Percentiles rank a stretch among this genome's conserved stretches.
Evolutionary conservation across 2,329 filamentous ascomycete species (phyloP).

Genomic region (Fusarium brevicatenulatum): DNA sequence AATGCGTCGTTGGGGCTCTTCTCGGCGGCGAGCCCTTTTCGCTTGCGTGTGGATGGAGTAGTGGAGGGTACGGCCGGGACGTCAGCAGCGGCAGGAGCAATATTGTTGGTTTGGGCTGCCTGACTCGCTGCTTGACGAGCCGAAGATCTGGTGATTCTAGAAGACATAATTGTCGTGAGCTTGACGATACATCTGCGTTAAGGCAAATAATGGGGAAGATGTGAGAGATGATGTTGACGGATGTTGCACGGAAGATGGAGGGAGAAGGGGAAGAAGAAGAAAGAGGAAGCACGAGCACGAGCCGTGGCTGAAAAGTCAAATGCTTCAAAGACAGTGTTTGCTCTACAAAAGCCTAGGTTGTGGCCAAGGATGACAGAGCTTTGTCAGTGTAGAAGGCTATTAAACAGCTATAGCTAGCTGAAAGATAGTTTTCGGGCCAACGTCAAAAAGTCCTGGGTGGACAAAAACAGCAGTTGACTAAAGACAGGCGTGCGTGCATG

Average conservation of each 20-base stretch:
- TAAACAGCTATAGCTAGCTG: background rate
- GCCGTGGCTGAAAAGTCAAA: conserved; percentile 26
- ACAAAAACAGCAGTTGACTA: conserved; percentile 7
- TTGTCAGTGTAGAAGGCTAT: background rate
- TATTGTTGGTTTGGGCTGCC: conserved; percentile 59
- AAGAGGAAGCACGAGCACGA: conserved; percentile 28
- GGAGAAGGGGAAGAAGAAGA: conserved; percentile 9
- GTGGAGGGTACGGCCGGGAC: conserved; percentile 54
- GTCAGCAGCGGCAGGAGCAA: conserved; percentile 52
- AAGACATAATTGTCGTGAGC: conserved; percentile 80
- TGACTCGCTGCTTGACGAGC: conserved; percentile 85
- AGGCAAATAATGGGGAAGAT: conserved; percentile 31
- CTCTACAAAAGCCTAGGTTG: conserved; percentile 9
- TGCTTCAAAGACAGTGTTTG: conserved; percentile 26
- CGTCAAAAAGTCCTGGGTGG: background rate
- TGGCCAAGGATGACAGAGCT: conserved; percentile 7
- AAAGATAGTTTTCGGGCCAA: conserved; percentile 6
- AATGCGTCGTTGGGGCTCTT: conserved; percentile 53
- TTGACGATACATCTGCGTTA: conserved; percentile 39
- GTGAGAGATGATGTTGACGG: conserved; percentile 20
- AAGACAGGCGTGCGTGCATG: background rate
- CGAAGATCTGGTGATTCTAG: conserved; percentile 95
- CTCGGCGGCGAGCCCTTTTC: conserved; percentile 73
- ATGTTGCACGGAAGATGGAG: conserved; percentile 32
- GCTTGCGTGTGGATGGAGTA: conserved; percentile 72